A percentile compares a stretch with the other conserved stretches of the same genome.
Conservation (phyloP, 1,284 basidiomycete genomes). For the Mycena sp. region DNA sequence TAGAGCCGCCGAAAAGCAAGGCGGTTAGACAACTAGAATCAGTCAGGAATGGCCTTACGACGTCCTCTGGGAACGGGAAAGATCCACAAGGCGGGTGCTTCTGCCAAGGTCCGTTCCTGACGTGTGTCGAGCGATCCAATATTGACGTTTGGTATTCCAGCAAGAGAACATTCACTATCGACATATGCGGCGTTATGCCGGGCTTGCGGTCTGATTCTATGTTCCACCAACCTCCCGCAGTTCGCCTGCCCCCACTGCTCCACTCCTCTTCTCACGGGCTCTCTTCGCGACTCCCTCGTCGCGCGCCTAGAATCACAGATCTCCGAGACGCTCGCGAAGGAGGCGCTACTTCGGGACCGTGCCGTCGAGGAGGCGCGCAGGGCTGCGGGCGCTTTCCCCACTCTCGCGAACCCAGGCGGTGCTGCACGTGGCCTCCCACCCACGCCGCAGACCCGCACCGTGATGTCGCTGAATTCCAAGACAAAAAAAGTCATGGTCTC, state of each 20-base stretch:
- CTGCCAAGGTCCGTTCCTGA: conserved; percentile 61
- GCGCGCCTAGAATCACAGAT: conserved; percentile 55
- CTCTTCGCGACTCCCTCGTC: conserved; percentile 49
- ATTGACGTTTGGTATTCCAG: conserved; percentile 43
- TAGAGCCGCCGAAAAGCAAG: conserved; percentile 53
- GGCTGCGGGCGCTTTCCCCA: conserved; percentile 71
- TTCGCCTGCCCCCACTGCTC: conserved; percentile 67
- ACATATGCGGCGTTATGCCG: conserved; percentile 63
- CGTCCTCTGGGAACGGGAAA: conserved; percentile 30
- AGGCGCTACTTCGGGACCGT: conserved; percentile 57
- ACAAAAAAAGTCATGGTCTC: conserved; percentile 62
- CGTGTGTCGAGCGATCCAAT: neutral
- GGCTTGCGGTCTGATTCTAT: conserved; percentile 70
- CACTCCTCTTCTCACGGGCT: conserved; percentile 46
- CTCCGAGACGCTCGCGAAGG: conserved; percentile 51
- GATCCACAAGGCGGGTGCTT: conserved; percentile 74
- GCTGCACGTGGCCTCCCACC: conserved; percentile 28
- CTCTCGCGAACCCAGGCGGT: conserved; percentile 44
- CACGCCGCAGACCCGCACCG: conserved; percentile 57
- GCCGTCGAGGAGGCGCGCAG: conserved; percentile 56
- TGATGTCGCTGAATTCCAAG: conserved; percentile 65
- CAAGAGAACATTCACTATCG: conserved; percentile 65
- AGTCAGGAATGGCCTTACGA: conserved; percentile 41
- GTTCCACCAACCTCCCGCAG: conserved; percentile 63
- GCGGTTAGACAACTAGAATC: conserved; percentile 53